Base-by-base conservation (phyloP, 148 eudicot genomes). In the Limonium bicolor region DNA sequence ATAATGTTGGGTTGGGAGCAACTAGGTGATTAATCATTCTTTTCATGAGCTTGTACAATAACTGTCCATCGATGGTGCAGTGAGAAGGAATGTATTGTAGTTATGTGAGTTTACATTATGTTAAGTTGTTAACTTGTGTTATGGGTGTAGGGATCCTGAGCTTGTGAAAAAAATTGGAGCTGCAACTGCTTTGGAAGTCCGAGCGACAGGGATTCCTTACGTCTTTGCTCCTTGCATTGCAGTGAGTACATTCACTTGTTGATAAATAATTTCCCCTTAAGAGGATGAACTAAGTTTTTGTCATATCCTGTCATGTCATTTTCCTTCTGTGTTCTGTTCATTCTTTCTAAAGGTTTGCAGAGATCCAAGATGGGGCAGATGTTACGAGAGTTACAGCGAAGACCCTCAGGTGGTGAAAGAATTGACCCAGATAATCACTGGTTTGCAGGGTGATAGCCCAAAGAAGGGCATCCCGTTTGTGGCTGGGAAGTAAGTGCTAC, bases 1-100 rank as follows among this genome's bases (percentile, higher is more conserved):
- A 85, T 62, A 85, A 85, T 49, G 55, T 80, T 1, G 95, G 86
- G 7, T 63, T 80, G 53, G 95, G 95, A 28, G 92, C 82, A 37
- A 85, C 86, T 19, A 77, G 95, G 95, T 69, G 62, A 24, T 5
- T n/a, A 9, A 22, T n/a, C n/a, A n/a, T n/a, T n/a, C n/a, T n/a
- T n/a, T n/a, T n/a, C n/a, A n/a, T n/a, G n/a, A n/a, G n/a, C n/a
- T n/a, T n/a, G n/a, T n/a, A n/a, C n/a, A n/a, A n/a, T n/a, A n/a
- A n/a, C n/a, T n/a, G n/a, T n/a, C n/a, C n/a, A n/a, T n/a, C n/a
- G n/a, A n/a, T n/a, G n/a, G n/a, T n/a, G n/a, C n/a, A n/a, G n/a
- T n/a, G n/a, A n/a, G n/a, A n/a, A n/a, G n/a, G n/a, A n/a, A n/a
- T n/a, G n/a, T n/a, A n/a, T n/a, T n/a, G n/a, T n/a, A n/a, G n/a